Percentiles rank a stretch among this genome's conserved stretches.
Conservation (phyloP, 163 green algal species). For the Scenedesmus sp. region DNA sequence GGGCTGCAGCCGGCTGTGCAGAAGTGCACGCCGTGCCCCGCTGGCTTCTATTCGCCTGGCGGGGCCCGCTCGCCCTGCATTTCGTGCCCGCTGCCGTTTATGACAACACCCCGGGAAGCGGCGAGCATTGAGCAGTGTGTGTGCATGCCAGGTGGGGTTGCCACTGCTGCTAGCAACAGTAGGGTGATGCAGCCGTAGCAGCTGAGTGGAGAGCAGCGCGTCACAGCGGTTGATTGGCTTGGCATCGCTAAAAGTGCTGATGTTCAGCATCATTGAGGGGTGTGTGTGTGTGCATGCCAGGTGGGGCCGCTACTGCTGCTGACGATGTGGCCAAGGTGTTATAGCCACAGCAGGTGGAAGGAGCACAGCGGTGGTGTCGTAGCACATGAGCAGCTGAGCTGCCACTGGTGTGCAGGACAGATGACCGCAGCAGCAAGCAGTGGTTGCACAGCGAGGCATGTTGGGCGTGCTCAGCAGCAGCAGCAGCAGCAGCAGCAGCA, state of each 20-base stretch:
- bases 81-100: neutral
- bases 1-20: neutral
- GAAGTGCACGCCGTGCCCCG: neutral
- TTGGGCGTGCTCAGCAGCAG: no score
- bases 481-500: no score
- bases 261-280: neutral
- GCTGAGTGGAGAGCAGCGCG: neutral
- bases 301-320: neutral
- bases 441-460: neutral
- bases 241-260: no score
- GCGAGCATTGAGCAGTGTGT: neutral
- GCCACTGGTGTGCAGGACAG: no score
- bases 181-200: neutral
- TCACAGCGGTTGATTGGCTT: no score
- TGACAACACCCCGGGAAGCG: neutral
- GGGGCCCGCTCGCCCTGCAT: conserved; percentile 6
- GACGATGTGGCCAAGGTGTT: no score
- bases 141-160: conserved; percentile 24
- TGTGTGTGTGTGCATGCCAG: conserved; percentile 24
- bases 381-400: neutral
- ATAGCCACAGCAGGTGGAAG: no score
- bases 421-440: neutral
- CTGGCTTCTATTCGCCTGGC: conserved; percentile 20
- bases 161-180: neutral
- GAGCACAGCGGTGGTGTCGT: no score